Percentiles rank a stretch among this genome's conserved stretches.
These are phyloP conservation scores for Scutellospora calospora DNA, from an alignment of 371 early-diverging fungal species.

Conservation along the genomic window DNA sequence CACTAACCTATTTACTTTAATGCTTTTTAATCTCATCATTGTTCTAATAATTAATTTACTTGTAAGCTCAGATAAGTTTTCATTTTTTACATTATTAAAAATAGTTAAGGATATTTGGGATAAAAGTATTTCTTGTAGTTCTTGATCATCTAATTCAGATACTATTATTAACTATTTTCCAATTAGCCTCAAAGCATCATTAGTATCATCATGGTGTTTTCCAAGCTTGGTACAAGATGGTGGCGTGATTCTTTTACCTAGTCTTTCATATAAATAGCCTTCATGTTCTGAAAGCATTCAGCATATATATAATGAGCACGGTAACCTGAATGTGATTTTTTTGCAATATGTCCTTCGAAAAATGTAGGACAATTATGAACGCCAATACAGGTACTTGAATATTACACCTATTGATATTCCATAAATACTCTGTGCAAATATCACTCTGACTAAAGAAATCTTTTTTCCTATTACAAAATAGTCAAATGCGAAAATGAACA, in stretches of 20 bases:
- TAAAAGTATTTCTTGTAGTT: conserved; percentile 2
- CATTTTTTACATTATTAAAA: neutral
- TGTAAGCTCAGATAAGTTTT: neutral
- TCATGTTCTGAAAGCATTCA: conserved; percentile 26
- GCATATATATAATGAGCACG: conserved; percentile 8
- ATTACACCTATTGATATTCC: neutral
- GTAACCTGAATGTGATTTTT: conserved; percentile 9
- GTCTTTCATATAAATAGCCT: conserved; percentile 11
- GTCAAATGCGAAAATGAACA: neutral
- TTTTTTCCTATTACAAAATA: neutral
- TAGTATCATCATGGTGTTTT: conserved; percentile 14
- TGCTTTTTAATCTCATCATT: neutral
- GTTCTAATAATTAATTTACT: neutral
- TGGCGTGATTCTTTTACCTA: neutral
- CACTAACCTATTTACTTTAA: neutral
- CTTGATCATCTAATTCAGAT: neutral
- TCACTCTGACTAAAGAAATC: neutral
- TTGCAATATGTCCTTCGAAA: neutral
- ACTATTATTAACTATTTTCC: neutral
- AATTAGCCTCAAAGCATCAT: neutral
- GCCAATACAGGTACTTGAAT: conserved; percentile 18
- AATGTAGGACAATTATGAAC: neutral
- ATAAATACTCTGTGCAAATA: conserved; percentile 5
- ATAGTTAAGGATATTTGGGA: neutral
- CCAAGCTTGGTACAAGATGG: neutral